Base-by-base conservation (phyloP, 1,284 basidiomycete species). In the Cutaneotrichosporon arboriforme region DNA sequence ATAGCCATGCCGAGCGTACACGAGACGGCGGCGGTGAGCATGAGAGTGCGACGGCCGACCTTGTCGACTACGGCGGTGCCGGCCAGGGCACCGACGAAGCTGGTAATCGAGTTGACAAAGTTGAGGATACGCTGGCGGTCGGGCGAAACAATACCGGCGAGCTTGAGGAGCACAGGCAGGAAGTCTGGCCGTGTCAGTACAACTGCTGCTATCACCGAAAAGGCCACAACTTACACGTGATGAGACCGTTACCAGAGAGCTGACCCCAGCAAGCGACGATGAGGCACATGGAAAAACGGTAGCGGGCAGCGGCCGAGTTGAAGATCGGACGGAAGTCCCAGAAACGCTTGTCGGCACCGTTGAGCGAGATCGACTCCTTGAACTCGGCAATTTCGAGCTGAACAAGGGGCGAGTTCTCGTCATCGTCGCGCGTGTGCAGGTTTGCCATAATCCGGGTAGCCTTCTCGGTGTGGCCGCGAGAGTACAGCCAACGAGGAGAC, bases 281-380 rank as follows among this genome's bases (percentile, higher is more conserved):
- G 52, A 79, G 73, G 44, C 80, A 78, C 75, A 82, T 78, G 49
- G 74, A 76, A 20, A 77, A 73, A n/a, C 81, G 73, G 65, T 79
- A 79, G 17, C 80, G 72, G 61, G 78, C 77, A 8, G 75, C 73
- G 9, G 66, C 66, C 31, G 74, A 79, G 40, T 43, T 73, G 71
- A 83, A 80, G 22, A 83, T 59, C 4, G 78, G 76, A 21, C 80
- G 69, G 72, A 80, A 81, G 62, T 83, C 81, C 81, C 80, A 83
- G 76, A 77, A 81, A 31, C 60, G 57, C 54, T 67, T 60, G 48
- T 67, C 67, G 13, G 63, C 62, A 8, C 66, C 66, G 22, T 53
- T 38, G 15, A 67, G 52, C 3, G 52, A 51, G 52, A 81, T 77
- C 57, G 77, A 77, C 65, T 80, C 80, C 52, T 80, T 76, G 38